Evolutionary conservation across 306 rosid species (phyloP).

Genomic region (Castanea crenata): DNA sequence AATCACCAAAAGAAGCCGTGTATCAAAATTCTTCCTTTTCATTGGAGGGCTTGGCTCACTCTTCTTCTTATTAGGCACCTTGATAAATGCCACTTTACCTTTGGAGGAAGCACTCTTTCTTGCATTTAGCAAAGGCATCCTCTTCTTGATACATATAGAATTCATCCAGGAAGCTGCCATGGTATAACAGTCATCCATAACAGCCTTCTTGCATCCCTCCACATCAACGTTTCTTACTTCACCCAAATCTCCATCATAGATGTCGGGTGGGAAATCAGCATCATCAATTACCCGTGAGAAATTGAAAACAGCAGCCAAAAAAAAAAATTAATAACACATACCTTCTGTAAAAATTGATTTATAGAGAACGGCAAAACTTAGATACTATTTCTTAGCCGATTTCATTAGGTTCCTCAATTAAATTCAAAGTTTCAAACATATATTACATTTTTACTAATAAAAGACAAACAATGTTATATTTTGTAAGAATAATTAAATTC

Average conservation of each 20-base stretch:
- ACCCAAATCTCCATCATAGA: neutral
- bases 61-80: neutral
- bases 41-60: neutral
- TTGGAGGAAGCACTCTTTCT: constrained; percentile 36
- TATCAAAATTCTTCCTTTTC: constrained; percentile 11
- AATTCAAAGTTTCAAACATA: too few relatives aligned
- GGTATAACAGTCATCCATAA: constrained; percentile 28
- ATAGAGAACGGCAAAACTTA: too few relatives aligned
- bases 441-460: too few relatives aligned
- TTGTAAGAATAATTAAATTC: too few relatives aligned
- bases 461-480: too few relatives aligned
- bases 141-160: constrained; percentile 25
- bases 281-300: constrained; percentile 15
- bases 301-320: too few relatives aligned
- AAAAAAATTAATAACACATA: too few relatives aligned
- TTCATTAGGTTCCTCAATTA: too few relatives aligned
- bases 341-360: too few relatives aligned
- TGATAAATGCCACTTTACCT: constrained; percentile 25
- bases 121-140: constrained; percentile 32
- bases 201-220: constrained; percentile 28
- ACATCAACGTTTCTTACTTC: neutral
- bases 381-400: too few relatives aligned
- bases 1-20: constrained; percentile 15
- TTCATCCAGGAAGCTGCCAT: constrained; percentile 27
- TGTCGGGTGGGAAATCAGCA: constrained; percentile 23